Evolutionary conservation across 2,329 filamentous ascomycete genomes (phyloP).

Genomic region (Falciphora oryzae): DNA sequence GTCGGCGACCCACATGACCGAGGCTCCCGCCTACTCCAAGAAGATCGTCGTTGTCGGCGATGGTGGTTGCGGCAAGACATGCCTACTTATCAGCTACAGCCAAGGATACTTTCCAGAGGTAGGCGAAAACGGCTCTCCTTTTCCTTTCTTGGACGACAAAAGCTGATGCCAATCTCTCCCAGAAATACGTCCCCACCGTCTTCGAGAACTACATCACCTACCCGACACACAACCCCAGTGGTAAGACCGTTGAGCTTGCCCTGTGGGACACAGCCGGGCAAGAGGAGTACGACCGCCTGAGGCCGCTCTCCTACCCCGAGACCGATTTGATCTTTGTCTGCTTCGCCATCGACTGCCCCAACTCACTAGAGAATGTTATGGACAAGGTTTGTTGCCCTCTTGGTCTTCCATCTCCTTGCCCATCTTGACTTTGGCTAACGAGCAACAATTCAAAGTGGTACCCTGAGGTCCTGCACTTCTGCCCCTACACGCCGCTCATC

Average conservation of each 20-base stretch:
- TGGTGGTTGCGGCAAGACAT: conserved; percentile 97
- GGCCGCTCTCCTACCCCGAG: conserved; percentile 94
- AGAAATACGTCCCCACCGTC: conserved; percentile 99
- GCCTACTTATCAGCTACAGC: conserved; percentile 95
- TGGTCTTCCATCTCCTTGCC: conserved; percentile 7
- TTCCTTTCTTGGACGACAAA: not conserved
- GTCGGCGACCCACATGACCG: conserved; percentile 71
- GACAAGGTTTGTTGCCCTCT: conserved; percentile 69
- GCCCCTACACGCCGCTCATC: conserved; percentile 91
- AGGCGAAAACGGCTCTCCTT: conserved; percentile 15
- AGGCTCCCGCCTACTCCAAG: conserved; percentile 91
- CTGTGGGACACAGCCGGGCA: conserved; percentile 98
- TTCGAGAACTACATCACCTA: conserved; percentile 99
- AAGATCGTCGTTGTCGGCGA: conserved; percentile 99
- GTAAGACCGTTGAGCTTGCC: conserved; percentile 93
- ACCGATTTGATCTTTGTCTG: conserved; percentile 98
- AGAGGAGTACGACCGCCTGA: conserved; percentile 95
- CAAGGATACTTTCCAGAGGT: conserved; percentile 99
- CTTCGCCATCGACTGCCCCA: conserved; percentile 98
- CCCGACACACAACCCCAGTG: conserved; percentile 77
- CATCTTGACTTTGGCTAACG: not conserved
- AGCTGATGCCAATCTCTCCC: conserved; percentile 9
- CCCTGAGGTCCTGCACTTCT: conserved; percentile 97
- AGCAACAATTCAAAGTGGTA: conserved; percentile 68
- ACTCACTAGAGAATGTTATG: conserved; percentile 95